Percentiles rank a stretch among this genome's conserved stretches.
Evolutionary conservation across 2,329 filamentous ascomycete genomes (phyloP).

Genomic region (Diaporthe sp.): DNA sequence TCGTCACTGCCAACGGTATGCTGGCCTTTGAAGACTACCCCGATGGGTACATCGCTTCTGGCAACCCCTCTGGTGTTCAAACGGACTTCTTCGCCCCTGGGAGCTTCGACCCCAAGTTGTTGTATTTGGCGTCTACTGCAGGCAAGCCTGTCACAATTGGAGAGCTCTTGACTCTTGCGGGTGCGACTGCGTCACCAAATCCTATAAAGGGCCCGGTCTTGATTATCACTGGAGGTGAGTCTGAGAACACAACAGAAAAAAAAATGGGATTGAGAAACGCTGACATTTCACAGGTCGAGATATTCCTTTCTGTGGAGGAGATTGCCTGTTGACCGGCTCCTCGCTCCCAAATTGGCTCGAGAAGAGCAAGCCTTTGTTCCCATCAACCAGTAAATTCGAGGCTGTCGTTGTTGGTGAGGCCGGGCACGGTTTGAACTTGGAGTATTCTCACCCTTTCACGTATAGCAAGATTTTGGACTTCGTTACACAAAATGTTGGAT

Average conservation of each 20-base stretch:
- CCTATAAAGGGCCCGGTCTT: slow-evolving; percentile 67
- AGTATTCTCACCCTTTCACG: slow-evolving; percentile 38
- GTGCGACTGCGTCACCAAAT: slow-evolving; percentile 49
- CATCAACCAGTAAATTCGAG: slow-evolving; percentile 61
- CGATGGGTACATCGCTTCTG: slow-evolving; percentile 66
- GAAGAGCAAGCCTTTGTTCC: slow-evolving; percentile 55
- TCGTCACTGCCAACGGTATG: slow-evolving; percentile 56
- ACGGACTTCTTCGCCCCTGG: slow-evolving; percentile 65
- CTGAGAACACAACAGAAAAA: neutral
- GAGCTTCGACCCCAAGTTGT: slow-evolving; percentile 66
- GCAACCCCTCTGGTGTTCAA: slow-evolving; percentile 61
- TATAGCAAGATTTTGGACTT: slow-evolving; percentile 37
- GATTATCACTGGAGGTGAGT: slow-evolving; percentile 68
- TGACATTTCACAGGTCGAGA: slow-evolving; percentile 54
- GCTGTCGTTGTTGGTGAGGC: slow-evolving; percentile 66
- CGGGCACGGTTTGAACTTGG: slow-evolving; percentile 64
- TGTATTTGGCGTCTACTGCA: slow-evolving; percentile 57
- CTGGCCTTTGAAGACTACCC: slow-evolving; percentile 50
- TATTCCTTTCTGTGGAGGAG: slow-evolving; percentile 71
- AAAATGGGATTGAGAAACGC: neutral
- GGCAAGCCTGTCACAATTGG: slow-evolving; percentile 70
- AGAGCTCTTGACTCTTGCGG: slow-evolving; percentile 69
- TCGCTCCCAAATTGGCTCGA: slow-evolving; percentile 58
- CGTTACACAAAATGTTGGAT: slow-evolving; percentile 28
- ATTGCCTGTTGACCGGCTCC: slow-evolving; percentile 63